Base-by-base conservation (phyloP, 2,329 filamentous ascomycete species). In the Sporothrix protearum region DNA sequence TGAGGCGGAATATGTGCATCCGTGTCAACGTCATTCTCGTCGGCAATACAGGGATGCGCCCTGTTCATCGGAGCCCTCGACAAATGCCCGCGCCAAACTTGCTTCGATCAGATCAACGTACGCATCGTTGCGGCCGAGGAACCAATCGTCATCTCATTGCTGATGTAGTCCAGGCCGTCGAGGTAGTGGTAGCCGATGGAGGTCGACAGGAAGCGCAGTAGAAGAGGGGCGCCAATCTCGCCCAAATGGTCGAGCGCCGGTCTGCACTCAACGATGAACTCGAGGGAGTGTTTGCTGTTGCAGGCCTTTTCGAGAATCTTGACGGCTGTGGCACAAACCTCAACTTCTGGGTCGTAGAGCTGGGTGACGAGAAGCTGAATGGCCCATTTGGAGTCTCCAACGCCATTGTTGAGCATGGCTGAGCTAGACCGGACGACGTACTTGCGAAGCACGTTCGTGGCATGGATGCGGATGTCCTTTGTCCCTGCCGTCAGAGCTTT, bases 71-170 rank as follows among this genome's bases (percentile, higher is more conserved):
- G 86, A 81, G 70, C 87, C 88, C 53, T 91, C 86, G n/a, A 89
- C 85, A 0, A 76, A 76, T 1, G 76, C 75, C 1, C 75, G 94
- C 91, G 73, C 93, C 68, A 99, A 85, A 70, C 94, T 97, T n/a
- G 96, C 96, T 80, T 99, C 96, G 53, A 99, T 95, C 53, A 98
- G 87, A 49, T 89, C 88, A 68, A 99, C 96, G 76, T 99, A 99
- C n/a, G 90, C 91, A 79, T 99, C 95, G 78, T 99, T 99, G 59
- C 96, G 90, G 16, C 96, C 96, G 39, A 99, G 85, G 78, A 98
- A 99, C 96, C 96, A 99, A 81, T 99, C 96, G 76, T 99, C 96
- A 99, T 99, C 80, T 99, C 96, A 78, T 97, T 96, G 73, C 94
- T 97, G 80, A 99, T 99, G 79, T 99, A 99, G 82, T 99, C 96